Conservation (phyloP, 257 asterid genomes). For the Ligustrum vulgare region DNA sequence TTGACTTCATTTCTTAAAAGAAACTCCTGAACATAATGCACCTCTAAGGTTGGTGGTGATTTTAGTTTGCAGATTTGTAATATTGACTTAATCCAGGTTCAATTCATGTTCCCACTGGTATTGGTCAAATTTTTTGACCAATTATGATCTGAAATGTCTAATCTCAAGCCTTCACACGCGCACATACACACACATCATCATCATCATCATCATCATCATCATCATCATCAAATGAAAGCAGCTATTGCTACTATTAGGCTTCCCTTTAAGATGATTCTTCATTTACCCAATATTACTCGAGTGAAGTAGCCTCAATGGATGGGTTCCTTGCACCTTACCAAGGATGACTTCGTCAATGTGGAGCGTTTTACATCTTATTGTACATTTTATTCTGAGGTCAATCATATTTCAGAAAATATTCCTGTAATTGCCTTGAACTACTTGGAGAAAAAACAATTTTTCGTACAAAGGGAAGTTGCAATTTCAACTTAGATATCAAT, state of each 20-base stretch:
- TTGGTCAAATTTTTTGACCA: not conserved
- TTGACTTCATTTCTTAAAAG: not conserved
- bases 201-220: no score
- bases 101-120: not conserved
- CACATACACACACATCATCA: no score
- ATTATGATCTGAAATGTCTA: not conserved
- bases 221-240: not conserved
- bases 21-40: not conserved
- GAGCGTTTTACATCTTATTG: not conserved
- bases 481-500: not conserved
- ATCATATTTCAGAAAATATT: not conserved
- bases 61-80: not conserved
- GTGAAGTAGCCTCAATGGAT: not conserved
- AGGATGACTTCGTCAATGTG: not conserved
- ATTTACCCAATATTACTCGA: not conserved
- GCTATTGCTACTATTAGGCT: not conserved
- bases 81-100: not conserved
- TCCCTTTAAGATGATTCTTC: not conserved
- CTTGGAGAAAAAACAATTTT: not conserved
- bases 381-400: not conserved
- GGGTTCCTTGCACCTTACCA: not conserved
- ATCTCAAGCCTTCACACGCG: not conserved
- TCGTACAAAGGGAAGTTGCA: not conserved
- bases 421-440: not conserved
- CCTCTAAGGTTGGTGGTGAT: not conserved